These are phyloP conservation scores for Ascocoryne sarcoides DNA, from an alignment of 2,329 filamentous ascomycete genomes.

Conservation along the genomic window DNA sequence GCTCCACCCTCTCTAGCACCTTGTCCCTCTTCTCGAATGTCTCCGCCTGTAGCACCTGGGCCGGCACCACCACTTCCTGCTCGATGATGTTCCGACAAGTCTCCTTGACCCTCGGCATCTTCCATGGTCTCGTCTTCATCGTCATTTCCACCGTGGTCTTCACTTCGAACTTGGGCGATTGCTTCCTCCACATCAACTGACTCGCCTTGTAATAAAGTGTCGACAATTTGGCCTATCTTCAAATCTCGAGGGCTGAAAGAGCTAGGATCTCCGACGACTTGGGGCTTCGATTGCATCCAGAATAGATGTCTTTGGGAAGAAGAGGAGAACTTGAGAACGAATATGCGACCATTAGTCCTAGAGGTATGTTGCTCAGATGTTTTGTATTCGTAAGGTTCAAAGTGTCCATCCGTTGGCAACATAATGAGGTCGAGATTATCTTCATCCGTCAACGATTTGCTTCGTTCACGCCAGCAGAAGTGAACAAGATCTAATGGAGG, in stretches of 20 bases:
- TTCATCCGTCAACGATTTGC: slow-evolving; percentile 58
- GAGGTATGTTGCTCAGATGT: slow-evolving; percentile 46
- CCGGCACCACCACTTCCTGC: slow-evolving; percentile 73
- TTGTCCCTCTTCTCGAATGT: slow-evolving; percentile 83
- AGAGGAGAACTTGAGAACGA: slow-evolving; percentile 85
- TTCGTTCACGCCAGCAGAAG: slow-evolving; percentile 92
- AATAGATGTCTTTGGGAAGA: slow-evolving; percentile 89
- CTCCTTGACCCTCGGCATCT: slow-evolving; percentile 60
- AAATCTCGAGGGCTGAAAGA: slow-evolving; percentile 80
- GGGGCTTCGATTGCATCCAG: slow-evolving; percentile 89
- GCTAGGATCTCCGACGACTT: slow-evolving; percentile 60
- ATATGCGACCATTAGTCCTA: slow-evolving; percentile 81
- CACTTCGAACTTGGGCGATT: slow-evolving; percentile 53
- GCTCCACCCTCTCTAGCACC: slow-evolving; percentile 84
- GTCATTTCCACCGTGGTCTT: slow-evolving; percentile 43
- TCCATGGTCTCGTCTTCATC: slow-evolving; percentile 73
- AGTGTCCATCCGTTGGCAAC: slow-evolving; percentile 82
- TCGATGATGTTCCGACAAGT: slow-evolving; percentile 47
- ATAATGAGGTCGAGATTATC: slow-evolving; percentile 80
- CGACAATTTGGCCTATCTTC: slow-evolving; percentile 81
- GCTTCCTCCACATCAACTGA: slow-evolving; percentile 72
- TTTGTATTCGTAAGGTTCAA: slow-evolving; percentile 74
- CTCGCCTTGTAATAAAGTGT: slow-evolving; percentile 77
- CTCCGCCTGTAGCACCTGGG: slow-evolving; percentile 78
- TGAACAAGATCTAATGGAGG: slow-evolving; percentile 68